Conservation (phyloP, 140 eudicot genomes). For the Stevia rebaudiana region DNA sequence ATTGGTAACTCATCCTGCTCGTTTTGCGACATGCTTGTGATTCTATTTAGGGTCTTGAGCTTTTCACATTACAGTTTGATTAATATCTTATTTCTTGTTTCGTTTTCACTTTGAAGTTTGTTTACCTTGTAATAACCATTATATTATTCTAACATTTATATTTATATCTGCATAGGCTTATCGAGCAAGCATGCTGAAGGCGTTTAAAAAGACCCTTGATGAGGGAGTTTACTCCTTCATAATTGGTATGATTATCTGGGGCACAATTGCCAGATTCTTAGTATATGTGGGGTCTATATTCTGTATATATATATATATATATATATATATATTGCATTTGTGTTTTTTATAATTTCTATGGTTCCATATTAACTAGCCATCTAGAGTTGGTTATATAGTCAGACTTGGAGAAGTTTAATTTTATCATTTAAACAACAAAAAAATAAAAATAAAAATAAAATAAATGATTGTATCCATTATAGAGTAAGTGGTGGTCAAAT, state of each 20-base stretch:
- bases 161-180: constrained; percentile 61
- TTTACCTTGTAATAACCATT: constrained; percentile 1
- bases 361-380: constrained; percentile 9
- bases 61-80: background rate
- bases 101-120: background rate
- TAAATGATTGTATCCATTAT: constrained; percentile 11
- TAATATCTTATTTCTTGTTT: background rate
- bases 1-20: background rate
- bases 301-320: constrained; percentile 10
- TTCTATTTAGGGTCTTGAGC: background rate
- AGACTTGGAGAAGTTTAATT: constrained; percentile 17
- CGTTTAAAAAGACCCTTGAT: constrained; percentile 95
- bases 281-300: constrained; percentile 18
- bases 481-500: constrained; percentile 45
- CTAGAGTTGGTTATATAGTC: constrained; percentile 20
- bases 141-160: constrained; percentile 19
- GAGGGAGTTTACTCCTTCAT: constrained; percentile 92
- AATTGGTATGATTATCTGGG: constrained; percentile 72
- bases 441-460: constrained; percentile 15
- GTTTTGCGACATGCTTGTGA: background rate
- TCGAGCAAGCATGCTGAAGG: constrained; percentile 99
- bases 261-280: constrained; percentile 9
- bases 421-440: no score
- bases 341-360: constrained; percentile 5
- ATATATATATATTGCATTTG: constrained; percentile 23